Conservation (phyloP, 805 yeast genomes). For the Kodamaea kaohsiungensis region DNA sequence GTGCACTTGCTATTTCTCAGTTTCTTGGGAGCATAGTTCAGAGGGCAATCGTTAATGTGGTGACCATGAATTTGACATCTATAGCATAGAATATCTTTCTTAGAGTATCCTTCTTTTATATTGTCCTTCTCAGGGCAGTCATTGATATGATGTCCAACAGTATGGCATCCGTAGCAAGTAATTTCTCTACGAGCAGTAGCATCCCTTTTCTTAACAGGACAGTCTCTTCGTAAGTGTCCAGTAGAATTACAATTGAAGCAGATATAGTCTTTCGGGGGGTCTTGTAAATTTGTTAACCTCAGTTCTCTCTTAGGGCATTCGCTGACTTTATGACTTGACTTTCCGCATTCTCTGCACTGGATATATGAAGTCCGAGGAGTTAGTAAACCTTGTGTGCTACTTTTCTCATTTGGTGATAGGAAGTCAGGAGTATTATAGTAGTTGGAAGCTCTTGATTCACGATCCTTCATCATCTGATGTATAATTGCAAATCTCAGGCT, state of each 20-base stretch:
- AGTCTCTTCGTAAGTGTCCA: neutral
- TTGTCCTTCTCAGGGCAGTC: neutral
- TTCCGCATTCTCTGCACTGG: too few species aligned
- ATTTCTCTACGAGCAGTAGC: neutral
- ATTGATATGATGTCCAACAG: neutral
- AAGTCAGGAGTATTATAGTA: too few species aligned
- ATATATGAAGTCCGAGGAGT: too few species aligned
- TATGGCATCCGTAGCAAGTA: neutral
- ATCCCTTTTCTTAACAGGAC: neutral
- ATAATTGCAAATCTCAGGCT: too few species aligned
- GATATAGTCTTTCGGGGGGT: neutral
- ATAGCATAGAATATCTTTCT: neutral
- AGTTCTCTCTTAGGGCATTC: neutral
- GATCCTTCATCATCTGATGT: neutral
- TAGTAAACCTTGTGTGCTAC: too few species aligned
- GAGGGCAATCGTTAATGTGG: neutral
- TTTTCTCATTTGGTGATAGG: too few species aligned
- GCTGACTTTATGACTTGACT: neutral
- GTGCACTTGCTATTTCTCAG: neutral
- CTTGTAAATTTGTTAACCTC: neutral
- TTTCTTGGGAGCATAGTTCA: neutral
- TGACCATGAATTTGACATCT: neutral
- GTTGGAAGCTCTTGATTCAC: too few species aligned
- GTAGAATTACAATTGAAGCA: neutral
- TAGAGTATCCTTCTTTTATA: neutral